These are phyloP conservation scores for Ceratocystis smalleyi DNA, from an alignment of 2,329 filamentous ascomycete genomes.

Conservation along the genomic window DNA sequence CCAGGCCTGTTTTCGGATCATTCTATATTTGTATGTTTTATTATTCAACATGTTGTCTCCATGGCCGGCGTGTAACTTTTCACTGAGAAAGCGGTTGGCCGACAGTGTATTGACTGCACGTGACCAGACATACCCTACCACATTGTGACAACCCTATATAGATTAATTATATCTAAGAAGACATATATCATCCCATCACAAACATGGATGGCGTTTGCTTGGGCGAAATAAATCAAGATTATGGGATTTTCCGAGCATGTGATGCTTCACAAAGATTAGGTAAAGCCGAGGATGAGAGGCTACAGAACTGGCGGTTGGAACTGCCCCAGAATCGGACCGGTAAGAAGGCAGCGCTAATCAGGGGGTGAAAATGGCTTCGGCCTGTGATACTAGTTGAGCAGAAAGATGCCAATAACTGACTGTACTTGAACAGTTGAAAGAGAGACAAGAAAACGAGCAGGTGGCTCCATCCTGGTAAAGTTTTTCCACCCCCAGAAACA, in stretches of 20 bases:
- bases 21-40: slow-evolving; percentile 4
- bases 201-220: background rate
- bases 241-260: background rate
- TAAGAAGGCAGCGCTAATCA: background rate
- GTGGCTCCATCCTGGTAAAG: background rate
- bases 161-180: background rate
- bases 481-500: background rate
- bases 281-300: background rate
- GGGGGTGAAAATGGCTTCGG: background rate
- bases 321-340: background rate
- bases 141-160: background rate
- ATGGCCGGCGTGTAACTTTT: background rate
- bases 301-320: background rate
- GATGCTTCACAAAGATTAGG: background rate
- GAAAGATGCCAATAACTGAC: background rate
- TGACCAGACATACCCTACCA: background rate
- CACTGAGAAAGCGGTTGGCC: background rate
- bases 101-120: background rate
- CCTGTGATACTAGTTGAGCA: background rate
- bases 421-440: background rate
- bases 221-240: background rate
- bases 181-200: background rate
- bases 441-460: background rate
- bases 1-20: slow-evolving; percentile 4
- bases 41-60: background rate